phyloP scores from a whole-genome alignment of 2,329 filamentous ascomycete species.

The Verruconis gallopava region DNA sequence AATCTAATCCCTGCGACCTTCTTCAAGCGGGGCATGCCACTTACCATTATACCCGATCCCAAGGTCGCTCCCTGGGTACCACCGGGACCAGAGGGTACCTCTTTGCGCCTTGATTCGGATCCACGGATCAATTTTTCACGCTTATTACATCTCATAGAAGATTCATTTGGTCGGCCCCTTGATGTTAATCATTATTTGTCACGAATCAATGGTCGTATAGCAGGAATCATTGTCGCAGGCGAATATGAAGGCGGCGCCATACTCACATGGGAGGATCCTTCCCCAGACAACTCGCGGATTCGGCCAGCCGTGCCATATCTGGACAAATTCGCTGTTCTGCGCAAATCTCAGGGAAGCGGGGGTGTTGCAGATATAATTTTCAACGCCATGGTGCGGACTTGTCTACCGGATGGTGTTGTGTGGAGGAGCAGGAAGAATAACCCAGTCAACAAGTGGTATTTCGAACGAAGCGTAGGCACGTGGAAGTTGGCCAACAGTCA shows the following conservation, averaged over 20 bases:
- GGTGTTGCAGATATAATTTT: slow-evolving; percentile 95
- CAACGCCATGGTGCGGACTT: slow-evolving; percentile 83
- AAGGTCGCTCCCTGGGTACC: slow-evolving; percentile 53
- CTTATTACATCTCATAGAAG: slow-evolving; percentile 77
- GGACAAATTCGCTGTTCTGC: slow-evolving; percentile 93
- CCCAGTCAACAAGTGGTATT: slow-evolving; percentile 99
- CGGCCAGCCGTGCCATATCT: slow-evolving; percentile 70
- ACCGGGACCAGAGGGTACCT: slow-evolving; percentile 44
- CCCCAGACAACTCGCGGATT: slow-evolving; percentile 35
- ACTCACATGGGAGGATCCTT: slow-evolving; percentile 81
- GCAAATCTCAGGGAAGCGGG: slow-evolving; percentile 73
- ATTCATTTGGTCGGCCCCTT: slow-evolving; percentile 78
- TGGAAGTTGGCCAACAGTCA: slow-evolving; percentile 70
- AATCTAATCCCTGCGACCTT: slow-evolving; percentile 55
- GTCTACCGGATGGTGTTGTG: slow-evolving; percentile 78
- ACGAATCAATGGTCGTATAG: slow-evolving; percentile 68
- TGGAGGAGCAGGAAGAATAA: slow-evolving; percentile 87
- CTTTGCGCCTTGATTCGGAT: slow-evolving; percentile 58
- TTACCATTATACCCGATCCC: slow-evolving; percentile 70
- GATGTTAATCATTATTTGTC: slow-evolving; percentile 72
- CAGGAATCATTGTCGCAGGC: slow-evolving; percentile 86
- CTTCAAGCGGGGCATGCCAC: slow-evolving; percentile 79
- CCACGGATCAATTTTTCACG: slow-evolving; percentile 70
- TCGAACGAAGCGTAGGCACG: slow-evolving; percentile 74
- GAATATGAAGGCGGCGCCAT: slow-evolving; percentile 95